phyloP scores from a whole-genome alignment of 345 rosid genomes.

The Eucalyptus virginea region DNA sequence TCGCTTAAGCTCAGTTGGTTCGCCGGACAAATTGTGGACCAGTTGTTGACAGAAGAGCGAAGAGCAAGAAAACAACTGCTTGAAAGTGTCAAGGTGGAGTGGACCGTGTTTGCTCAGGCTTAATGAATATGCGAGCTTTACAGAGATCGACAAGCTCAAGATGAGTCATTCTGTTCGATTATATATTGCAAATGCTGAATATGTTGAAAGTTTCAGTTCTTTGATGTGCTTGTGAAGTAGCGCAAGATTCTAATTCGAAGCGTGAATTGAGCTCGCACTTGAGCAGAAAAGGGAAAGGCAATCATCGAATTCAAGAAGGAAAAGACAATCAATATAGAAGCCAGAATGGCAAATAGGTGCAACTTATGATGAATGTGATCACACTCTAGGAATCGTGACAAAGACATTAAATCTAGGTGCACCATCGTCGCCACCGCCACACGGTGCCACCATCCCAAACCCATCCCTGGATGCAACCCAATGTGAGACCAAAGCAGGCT shows the following conservation, averaged over 20 bases:
- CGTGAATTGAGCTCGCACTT: too few relatives aligned
- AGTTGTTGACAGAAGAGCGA: neutral
- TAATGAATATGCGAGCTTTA: neutral
- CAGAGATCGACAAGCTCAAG: neutral
- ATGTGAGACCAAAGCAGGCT: conserved; percentile 15
- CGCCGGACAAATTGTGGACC: neutral
- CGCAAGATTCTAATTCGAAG: neutral
- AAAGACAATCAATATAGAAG: neutral
- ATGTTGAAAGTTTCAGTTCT: neutral
- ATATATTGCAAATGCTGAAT: neutral
- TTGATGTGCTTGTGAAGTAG: neutral
- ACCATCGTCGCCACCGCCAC: neutral
- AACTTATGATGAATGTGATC: neutral
- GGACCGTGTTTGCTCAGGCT: neutral
- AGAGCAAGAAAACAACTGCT: neutral
- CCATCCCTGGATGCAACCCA: conserved; percentile 46
- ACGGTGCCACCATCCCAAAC: conserved; percentile 22
- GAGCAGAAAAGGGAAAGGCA: neutral
- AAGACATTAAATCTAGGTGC: neutral
- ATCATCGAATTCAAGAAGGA: neutral
- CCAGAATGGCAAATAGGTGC: neutral
- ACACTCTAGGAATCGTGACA: conserved; percentile 5
- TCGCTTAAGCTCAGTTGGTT: neutral
- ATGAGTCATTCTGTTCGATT: neutral
- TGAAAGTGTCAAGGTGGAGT: neutral